These are phyloP conservation scores for Triadica sebifera DNA, from an alignment of 345 rosid genomes.

Conservation along the genomic window DNA sequence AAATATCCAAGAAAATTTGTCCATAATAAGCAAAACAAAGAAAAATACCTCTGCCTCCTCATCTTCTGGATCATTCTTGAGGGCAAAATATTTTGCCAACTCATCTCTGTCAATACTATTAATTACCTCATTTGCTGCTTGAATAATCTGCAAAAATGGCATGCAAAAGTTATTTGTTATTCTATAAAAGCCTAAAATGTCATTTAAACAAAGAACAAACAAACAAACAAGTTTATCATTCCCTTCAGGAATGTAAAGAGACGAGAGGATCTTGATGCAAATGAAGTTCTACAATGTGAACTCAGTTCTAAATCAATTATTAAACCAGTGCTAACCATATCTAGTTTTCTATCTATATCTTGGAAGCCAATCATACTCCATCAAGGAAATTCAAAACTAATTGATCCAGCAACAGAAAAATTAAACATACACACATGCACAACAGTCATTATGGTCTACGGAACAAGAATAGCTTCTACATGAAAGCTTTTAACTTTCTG, in stretches of 20 bases:
- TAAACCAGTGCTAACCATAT: neutral
- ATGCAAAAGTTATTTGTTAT: neutral
- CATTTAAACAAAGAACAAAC: neutral
- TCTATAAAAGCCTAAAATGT: neutral
- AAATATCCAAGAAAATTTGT: neutral
- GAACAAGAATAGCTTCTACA: neutral
- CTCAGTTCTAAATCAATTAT: neutral
- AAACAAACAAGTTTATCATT: neutral
- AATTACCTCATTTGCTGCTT: slow-evolving; percentile 73
- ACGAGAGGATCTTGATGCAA: neutral
- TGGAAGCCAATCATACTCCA: neutral
- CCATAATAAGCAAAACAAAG: neutral
- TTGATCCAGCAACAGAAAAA: neutral
- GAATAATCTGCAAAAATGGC: slow-evolving; percentile 56
- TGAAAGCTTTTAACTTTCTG: too few relatives aligned
- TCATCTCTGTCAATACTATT: slow-evolving; percentile 76
- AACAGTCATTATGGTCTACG: neutral
- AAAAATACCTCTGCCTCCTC: slow-evolving; percentile 69
- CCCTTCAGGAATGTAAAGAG: neutral
- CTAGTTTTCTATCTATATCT: neutral
- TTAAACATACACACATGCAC: too few relatives aligned
- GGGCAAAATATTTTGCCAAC: slow-evolving; percentile 60
- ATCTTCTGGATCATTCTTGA: slow-evolving; percentile 85
- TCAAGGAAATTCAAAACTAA: neutral
- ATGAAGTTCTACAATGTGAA: neutral